Conservation (phyloP, 179 eudicot genomes). For the Spinacia oleracea region DNA sequence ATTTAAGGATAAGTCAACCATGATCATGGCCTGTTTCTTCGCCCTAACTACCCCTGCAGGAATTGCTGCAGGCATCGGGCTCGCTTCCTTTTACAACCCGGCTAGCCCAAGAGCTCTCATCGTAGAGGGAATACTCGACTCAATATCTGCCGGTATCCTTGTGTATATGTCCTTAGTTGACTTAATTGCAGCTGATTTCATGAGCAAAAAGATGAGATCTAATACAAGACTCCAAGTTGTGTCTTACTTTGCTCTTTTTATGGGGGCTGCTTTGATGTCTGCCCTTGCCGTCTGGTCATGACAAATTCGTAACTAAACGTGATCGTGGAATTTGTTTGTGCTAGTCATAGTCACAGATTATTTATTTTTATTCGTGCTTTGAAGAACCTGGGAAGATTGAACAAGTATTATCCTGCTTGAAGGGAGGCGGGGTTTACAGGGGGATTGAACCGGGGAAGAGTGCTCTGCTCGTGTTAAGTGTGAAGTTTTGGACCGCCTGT, state of each 20-base stretch:
- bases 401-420: background rate
- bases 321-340: background rate
- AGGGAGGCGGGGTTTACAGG: slow-evolving; percentile 1
- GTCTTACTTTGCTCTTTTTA: slow-evolving; percentile 67
- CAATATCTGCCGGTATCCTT: slow-evolving; percentile 80
- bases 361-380: slow-evolving; percentile 1
- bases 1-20: slow-evolving; percentile 44
- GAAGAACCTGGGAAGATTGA: background rate
- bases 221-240: slow-evolving; percentile 64
- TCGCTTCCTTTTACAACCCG: slow-evolving; percentile 60
- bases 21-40: slow-evolving; percentile 78
- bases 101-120: slow-evolving; percentile 67
- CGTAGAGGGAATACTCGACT: slow-evolving; percentile 72
- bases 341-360: no score
- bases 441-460: background rate
- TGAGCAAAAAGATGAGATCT: slow-evolving; percentile 85
- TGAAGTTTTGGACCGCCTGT: background rate
- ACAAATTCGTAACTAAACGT: slow-evolving; percentile 1
- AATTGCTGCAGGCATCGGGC: slow-evolving; percentile 58
- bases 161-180: slow-evolving; percentile 89
- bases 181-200: slow-evolving; percentile 83
- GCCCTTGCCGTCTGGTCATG: slow-evolving; percentile 78
- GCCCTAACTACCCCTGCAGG: slow-evolving; percentile 76
- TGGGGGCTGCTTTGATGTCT: slow-evolving; percentile 79
- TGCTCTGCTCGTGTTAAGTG: background rate